These are phyloP conservation scores for Penicillium roqueforti DNA, from an alignment of 495 filamentous ascomycete genomes.

Conservation along the genomic window DNA sequence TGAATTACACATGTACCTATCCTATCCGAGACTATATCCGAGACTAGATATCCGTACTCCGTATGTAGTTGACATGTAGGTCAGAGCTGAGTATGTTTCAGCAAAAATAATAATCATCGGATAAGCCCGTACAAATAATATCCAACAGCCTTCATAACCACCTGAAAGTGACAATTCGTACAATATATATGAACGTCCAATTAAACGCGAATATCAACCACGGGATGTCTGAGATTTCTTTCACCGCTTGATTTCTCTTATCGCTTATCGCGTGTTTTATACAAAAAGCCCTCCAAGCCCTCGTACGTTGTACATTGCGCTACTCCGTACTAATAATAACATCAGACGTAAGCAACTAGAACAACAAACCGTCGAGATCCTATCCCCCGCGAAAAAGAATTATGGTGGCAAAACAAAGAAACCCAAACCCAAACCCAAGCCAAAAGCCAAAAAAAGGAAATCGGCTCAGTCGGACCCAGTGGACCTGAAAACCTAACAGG, in stretches of 20 bases:
- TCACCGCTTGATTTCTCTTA: constrained; percentile 21
- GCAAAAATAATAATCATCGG: not conserved
- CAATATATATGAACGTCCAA: not conserved
- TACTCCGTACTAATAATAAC: not conserved
- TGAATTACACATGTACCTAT: no score
- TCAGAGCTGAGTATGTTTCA: not conserved
- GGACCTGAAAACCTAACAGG: no score
- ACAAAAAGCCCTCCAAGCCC: not conserved
- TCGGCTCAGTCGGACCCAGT: no score
- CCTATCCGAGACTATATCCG: not conserved
- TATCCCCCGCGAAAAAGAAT: constrained; percentile 27
- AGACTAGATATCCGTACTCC: not conserved
- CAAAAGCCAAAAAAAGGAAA: no score
- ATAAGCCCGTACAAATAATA: not conserved
- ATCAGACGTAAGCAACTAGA: not conserved
- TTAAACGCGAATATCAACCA: not conserved
- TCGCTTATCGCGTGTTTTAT: constrained; percentile 20
- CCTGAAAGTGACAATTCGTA: not conserved
- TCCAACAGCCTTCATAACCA: not conserved
- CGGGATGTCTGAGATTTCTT: not conserved
- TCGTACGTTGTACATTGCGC: not conserved
- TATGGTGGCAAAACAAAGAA: constrained; percentile 14
- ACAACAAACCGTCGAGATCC: not conserved
- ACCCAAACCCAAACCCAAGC: not conserved
- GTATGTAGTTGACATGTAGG: not conserved